phyloP scores from a whole-genome alignment of 169 alveolate genomes.

The Cryptosporidium muris region DNA sequence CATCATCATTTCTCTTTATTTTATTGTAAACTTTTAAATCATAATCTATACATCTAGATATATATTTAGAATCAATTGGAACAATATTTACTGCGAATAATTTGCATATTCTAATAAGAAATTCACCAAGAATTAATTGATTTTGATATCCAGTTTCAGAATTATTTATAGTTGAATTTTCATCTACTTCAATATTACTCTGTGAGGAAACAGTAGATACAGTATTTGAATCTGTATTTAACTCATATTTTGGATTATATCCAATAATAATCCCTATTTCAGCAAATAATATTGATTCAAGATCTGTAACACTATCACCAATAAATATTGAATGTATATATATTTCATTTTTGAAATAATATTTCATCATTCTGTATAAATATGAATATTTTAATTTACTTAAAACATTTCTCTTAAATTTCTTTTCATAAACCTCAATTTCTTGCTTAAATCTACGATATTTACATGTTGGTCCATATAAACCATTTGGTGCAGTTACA shows the following conservation, averaged over 20 bases:
- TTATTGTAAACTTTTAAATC: slow-evolving; percentile 41
- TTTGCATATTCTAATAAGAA: slow-evolving; percentile 33
- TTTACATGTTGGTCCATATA: slow-evolving; percentile 65
- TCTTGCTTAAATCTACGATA: slow-evolving; percentile 30
- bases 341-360: slow-evolving; percentile 8
- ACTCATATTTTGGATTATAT: no score
- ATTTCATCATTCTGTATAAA: not conserved
- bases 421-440: not conserved
- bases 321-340: slow-evolving; percentile 33
- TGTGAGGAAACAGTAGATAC: no score
- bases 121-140: not conserved
- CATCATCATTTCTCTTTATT: slow-evolving; percentile 28
- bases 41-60: not conserved
- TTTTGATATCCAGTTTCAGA: no score
- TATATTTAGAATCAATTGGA: slow-evolving; percentile 15
- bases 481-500: slow-evolving; percentile 34
- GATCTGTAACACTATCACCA: slow-evolving; percentile 52
- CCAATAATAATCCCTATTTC: slow-evolving; percentile 40
- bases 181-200: no score
- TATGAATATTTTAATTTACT: slow-evolving; percentile 16
- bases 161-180: no score
- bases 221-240: no score
- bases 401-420: slow-evolving; percentile 1
- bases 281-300: slow-evolving; percentile 43
- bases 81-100: slow-evolving; percentile 33